These are phyloP conservation scores for Ambrosiella beaveri DNA, from an alignment of 2,329 filamentous ascomycete species.

Conservation along the genomic window DNA sequence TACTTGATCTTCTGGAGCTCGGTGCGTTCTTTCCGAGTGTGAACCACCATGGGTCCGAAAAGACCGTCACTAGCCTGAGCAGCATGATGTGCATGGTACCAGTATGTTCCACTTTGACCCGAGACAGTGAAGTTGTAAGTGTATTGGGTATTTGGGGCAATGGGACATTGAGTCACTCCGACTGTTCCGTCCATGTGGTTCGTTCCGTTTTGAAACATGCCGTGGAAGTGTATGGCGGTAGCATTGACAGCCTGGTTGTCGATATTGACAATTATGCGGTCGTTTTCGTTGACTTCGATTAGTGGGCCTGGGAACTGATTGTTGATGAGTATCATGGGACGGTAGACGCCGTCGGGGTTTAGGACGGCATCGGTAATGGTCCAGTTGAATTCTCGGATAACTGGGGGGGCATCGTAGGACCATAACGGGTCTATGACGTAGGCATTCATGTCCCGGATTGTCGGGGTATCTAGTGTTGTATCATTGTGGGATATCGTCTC, in stretches of 20 bases:
- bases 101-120: constrained; percentile 31
- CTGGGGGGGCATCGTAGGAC: constrained; percentile 32
- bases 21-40: constrained; percentile 30
- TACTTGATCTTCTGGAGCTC: constrained; percentile 16
- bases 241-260: constrained; percentile 49
- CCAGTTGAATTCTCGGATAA: constrained; percentile 40
- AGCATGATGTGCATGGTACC: constrained; percentile 50
- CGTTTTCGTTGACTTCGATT: constrained; percentile 56
- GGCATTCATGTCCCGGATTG: constrained; percentile 24
- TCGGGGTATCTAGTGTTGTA: constrained; percentile 15
- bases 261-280: constrained; percentile 51
- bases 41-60: constrained; percentile 48
- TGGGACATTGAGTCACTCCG: constrained; percentile 49
- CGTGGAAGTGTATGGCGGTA: constrained; percentile 60
- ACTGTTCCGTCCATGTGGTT: constrained; percentile 55
- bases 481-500: constrained; percentile 12
- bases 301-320: constrained; percentile 57
- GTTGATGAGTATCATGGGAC: constrained; percentile 53
- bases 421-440: constrained; percentile 41
- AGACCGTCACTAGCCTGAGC: constrained; percentile 52
- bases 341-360: constrained; percentile 42
- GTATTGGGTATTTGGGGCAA: constrained; percentile 44
- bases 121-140: constrained; percentile 51
- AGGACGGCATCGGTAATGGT: constrained; percentile 37
- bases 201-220: constrained; percentile 59